phyloP scores from a whole-genome alignment of 257 asterid genomes.

The Solanum lignicaule region DNA sequence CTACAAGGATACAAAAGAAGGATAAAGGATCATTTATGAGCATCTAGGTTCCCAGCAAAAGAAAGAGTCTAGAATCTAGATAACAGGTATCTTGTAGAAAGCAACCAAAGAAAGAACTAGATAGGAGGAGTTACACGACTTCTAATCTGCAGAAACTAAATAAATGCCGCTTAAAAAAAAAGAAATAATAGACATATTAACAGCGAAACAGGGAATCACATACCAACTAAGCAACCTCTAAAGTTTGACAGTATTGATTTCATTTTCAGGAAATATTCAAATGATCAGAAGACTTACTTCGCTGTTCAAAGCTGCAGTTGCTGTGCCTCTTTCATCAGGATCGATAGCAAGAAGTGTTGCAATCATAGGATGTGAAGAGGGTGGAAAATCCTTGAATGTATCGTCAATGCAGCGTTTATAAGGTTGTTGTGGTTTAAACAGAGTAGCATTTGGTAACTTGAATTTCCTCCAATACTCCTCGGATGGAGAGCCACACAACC shows the following conservation, averaged over 20 bases:
- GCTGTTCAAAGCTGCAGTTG: slow-evolving; percentile 62
- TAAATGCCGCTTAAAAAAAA: not conserved
- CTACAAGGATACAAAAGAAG: not conserved
- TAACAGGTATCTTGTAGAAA: not conserved
- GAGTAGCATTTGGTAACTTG: slow-evolving; percentile 60
- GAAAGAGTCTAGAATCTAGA: not conserved
- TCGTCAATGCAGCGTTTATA: slow-evolving; percentile 59
- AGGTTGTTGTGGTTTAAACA: slow-evolving; percentile 73
- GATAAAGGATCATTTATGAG: not conserved
- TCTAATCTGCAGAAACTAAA: not conserved
- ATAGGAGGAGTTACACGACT: not conserved
- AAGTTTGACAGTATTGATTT: not conserved
- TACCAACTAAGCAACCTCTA: not conserved
- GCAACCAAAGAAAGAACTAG: not conserved
- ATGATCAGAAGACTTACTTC: slow-evolving; percentile 32
- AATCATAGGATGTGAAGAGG: slow-evolving; percentile 47
- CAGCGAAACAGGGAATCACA: not conserved
- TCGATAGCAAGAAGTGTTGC: slow-evolving; percentile 71
- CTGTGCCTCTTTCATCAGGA: slow-evolving; percentile 76
- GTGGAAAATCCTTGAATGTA: slow-evolving; percentile 67
- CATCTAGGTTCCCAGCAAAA: not conserved
- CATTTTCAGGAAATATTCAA: not conserved
- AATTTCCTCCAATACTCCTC: slow-evolving; percentile 90
- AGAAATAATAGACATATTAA: not conserved
- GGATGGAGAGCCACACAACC: slow-evolving; percentile 81